Base-by-base conservation (phyloP, 1,284 basidiomycete genomes). In the Moesziomyces sp. region DNA sequence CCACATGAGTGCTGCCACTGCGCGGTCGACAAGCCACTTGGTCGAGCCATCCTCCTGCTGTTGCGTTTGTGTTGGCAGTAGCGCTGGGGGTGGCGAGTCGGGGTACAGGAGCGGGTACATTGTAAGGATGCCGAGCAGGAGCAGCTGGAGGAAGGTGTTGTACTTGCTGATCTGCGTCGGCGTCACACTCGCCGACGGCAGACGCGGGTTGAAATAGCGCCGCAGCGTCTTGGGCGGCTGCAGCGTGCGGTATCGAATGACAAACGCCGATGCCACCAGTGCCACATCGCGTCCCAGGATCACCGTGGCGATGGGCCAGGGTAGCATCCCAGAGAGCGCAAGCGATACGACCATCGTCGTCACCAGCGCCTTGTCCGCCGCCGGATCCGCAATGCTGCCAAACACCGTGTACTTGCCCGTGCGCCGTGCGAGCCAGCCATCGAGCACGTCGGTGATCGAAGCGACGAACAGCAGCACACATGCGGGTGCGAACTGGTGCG, bases 351-450 rank as follows among this genome's bases (percentile, higher is more conserved):
- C 94, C 83, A 99, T 87, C 0, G 95, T 97, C 1, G 96, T 97
- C 91, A 99, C 93, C 47, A 99, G 86, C 24, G 90, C 88, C 86
- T 99, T 99, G 88, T 99, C 96, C 2, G 97, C 96, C 0, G 95
- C 94, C 9, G 96, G 96, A 84, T 99, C 97, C 8, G 98, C 88
- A 62, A 99, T 95, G 13, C 92, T 93, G 11, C 96, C 96, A 38
- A 99, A 88, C 11, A 98, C 93, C 11, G 93, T 91, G 50, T 75
- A 68, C 46, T 66, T 72, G 45, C 74, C 86, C 88, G 91, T 94
- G 91, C 88, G 88, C 64, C 96, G 88, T 0, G 96, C 97, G 50
- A 99, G 86, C 84, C 88, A 97, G 1, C 96, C 96, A 80, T 99
- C 96, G 53, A 91, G 88, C 92, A 92, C 86, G 85, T 99, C 97